Evolutionary conservation across 805 yeast genomes (phyloP), one percentile per base, ranked within the genome.

Genomic region (Starmera dryadoides): DNA sequence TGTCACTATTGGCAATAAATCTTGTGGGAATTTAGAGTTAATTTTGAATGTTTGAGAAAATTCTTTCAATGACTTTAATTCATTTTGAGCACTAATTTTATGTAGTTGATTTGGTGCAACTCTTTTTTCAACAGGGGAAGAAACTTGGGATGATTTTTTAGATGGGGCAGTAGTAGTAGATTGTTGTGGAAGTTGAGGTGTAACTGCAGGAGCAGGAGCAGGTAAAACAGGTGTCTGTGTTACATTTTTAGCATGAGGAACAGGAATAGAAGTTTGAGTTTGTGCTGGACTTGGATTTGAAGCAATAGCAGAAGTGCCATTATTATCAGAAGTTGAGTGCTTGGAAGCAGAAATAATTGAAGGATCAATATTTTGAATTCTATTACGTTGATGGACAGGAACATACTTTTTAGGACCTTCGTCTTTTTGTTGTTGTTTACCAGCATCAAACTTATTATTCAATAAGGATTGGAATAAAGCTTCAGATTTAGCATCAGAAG

Each of bases 21-120:
- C 88, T 19, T 44, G 39, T 10, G 57, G 57, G 45, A 67, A 61
- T 36, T 64, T 64, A 28, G 75, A 75, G 3, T 82, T 83, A 23
- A 88, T 75, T 59, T 86, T 86, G 60, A 86, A 85, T 48, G 76
- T 83, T 36, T 85, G 86, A 30, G 94, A 77, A 55, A 89, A 88
- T 53, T 84, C 86, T 45, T 76, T 78, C 40, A 86, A 66, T 10
- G 85, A 75, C 45, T 79, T 79, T 45, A 83, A 72, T 55, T 81
- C 87, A 45, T 76, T 74, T 55, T 77, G 77, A 2, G 76, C 72
- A 47, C 64, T 71, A 40, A 69, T 56, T 42, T 71, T 64, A 45
- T 64, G 46, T 15, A 33, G 43, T 11, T 40, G 39, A 22, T 40
- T 45, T 16, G 19, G 26, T 30, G 42, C 37, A 30, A 34, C 39